Evolutionary conservation across 2,329 filamentous ascomycete species (phyloP).

Genomic region (Aspergillus phoenicis): DNA sequence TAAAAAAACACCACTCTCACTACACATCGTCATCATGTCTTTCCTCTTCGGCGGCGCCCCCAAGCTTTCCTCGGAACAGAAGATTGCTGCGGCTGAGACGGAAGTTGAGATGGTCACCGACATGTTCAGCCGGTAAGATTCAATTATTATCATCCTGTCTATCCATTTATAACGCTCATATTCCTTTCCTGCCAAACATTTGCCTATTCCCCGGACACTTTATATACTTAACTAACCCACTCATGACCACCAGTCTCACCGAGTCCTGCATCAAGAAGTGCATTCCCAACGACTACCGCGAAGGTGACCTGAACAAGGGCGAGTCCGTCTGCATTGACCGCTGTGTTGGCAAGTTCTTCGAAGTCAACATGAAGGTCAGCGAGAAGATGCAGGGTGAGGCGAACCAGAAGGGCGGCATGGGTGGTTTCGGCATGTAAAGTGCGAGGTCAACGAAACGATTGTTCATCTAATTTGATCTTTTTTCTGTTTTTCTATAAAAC

Average conservation of each 20-base stretch:
- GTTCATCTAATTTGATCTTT: constrained; percentile 7
- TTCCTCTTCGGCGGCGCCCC: constrained; percentile 73
- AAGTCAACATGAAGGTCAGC: constrained; percentile 95
- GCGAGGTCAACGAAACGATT: not conserved
- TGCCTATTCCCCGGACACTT: not conserved
- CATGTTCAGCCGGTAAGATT: constrained; percentile 89
- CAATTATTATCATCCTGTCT: not conserved
- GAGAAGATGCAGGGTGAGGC: constrained; percentile 94
- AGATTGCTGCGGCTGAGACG: constrained; percentile 92
- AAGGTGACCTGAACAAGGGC: constrained; percentile 97
- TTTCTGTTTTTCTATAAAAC: not conserved
- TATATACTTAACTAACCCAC: not conserved
- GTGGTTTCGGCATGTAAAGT: constrained; percentile 53
- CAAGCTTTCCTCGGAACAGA: constrained; percentile 92
- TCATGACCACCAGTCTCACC: constrained; percentile 63
- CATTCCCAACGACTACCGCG: constrained; percentile 87
- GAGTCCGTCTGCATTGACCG: constrained; percentile 97
- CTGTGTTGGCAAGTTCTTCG: constrained; percentile 97
- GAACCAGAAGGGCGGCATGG: constrained; percentile 60
- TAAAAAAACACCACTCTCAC: not conserved
- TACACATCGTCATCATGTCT: constrained; percentile 58
- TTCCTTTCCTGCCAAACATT: not conserved
- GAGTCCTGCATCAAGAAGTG: constrained; percentile 93
- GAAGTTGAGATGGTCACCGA: constrained; percentile 98
- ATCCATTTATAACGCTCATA: not conserved